phyloP scores from a whole-genome alignment of 768 basidiomycete genomes.

The Auricularia cornea region DNA sequence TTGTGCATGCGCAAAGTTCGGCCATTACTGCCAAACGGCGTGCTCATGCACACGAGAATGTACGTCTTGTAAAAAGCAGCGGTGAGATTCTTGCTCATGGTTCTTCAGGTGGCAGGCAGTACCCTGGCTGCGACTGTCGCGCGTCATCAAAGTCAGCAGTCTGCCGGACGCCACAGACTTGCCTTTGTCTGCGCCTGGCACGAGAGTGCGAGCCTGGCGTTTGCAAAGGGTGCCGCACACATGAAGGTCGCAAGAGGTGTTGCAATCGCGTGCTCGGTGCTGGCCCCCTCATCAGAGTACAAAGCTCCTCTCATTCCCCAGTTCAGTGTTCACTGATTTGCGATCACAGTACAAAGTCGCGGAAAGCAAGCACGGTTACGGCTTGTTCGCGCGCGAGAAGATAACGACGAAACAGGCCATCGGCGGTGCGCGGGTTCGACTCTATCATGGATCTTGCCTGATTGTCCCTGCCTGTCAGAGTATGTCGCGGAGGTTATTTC shows the following conservation, averaged over 20 bases:
- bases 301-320: not conserved
- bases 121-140: not conserved
- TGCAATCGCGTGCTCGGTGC: not conserved
- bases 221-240: not conserved
- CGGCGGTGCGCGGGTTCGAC: not conserved
- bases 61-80: not conserved
- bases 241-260: not conserved
- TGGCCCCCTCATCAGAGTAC: not conserved
- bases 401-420: not conserved
- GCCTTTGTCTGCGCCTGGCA: not conserved
- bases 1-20: not conserved
- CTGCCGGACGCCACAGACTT: not conserved
- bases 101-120: not conserved
- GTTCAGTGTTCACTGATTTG: not conserved
- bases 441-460: not conserved
- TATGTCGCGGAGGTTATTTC: not conserved
- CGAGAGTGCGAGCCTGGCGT: not conserved
- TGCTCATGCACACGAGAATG: not conserved
- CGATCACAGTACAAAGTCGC: not conserved
- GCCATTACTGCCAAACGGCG: not conserved
- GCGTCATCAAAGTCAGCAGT: not conserved
- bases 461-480: not conserved
- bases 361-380: not conserved
- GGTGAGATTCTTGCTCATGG: not conserved
- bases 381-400: not conserved